phyloP scores from a whole-genome alignment of 345 rosid genomes.

The Psidium guajava region DNA sequence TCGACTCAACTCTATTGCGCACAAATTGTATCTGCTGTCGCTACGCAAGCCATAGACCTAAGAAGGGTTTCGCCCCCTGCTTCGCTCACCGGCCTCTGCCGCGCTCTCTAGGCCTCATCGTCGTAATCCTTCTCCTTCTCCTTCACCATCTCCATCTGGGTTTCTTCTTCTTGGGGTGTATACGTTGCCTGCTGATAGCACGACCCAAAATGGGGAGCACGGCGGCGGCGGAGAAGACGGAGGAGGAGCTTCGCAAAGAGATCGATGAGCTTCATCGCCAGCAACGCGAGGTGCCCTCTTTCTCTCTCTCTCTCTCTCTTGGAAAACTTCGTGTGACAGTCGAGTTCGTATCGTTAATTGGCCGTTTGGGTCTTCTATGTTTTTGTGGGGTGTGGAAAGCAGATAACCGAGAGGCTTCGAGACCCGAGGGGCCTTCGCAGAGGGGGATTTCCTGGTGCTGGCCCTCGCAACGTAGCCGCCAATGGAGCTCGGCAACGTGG shows the following conservation, averaged over 20 bases:
- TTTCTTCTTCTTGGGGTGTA: not conserved
- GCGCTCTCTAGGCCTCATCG: not conserved
- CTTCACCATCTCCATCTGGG: not conserved
- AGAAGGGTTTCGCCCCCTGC: not conserved
- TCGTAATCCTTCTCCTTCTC: not conserved
- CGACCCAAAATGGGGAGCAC: slow-evolving; percentile 21
- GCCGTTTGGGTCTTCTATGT: not conserved
- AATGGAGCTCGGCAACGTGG: slow-evolving; percentile 56
- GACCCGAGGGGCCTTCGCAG: slow-evolving; percentile 96
- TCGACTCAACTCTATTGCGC: not conserved
- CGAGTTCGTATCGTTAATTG: not conserved
- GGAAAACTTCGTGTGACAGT: not conserved
- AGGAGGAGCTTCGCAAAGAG: slow-evolving; percentile 69
- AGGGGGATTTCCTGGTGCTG: slow-evolving; percentile 42
- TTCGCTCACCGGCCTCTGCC: not conserved
- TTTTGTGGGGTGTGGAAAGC: not conserved
- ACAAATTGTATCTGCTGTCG: not conserved
- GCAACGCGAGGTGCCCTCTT: slow-evolving; percentile 57
- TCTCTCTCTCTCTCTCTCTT: not conserved
- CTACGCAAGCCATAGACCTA: not conserved
- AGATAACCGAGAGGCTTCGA: slow-evolving; percentile 87
- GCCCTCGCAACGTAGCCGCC: slow-evolving; percentile 47
- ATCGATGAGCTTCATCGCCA: slow-evolving; percentile 90
- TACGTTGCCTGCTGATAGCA: not conserved
- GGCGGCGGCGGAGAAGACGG: slow-evolving; percentile 50